Evolutionary conservation across 1,284 basidiomycete genomes (phyloP).

Genomic region (Trichosporon sp.): DNA sequence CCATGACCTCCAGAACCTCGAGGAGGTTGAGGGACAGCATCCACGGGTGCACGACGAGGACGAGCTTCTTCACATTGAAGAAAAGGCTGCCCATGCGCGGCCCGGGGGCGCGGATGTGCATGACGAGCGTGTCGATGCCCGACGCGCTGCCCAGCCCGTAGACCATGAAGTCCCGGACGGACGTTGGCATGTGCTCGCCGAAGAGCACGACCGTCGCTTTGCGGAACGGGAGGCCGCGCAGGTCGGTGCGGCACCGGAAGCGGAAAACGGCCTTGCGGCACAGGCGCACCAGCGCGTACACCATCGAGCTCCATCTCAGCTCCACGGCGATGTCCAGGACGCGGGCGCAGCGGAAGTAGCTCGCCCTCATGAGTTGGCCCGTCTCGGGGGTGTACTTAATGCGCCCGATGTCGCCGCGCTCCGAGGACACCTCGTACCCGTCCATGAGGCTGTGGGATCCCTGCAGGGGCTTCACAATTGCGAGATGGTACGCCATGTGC

Average conservation of each 20-base stretch:
- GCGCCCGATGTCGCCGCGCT: not conserved
- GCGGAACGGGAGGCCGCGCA: not conserved
- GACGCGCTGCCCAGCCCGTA: not conserved
- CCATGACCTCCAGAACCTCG: no score
- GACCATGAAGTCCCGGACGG: not conserved
- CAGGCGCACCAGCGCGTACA: not conserved
- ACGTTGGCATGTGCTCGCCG: not conserved
- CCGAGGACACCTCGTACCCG: not conserved
- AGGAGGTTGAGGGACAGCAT: not conserved
- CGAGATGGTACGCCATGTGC: not conserved
- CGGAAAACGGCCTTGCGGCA: not conserved
- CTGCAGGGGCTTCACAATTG: not conserved
- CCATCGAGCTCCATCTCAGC: not conserved
- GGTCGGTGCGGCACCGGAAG: not conserved
- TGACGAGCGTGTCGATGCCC: not conserved
- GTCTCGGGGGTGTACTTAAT: not conserved
- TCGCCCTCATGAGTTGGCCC: not conserved
- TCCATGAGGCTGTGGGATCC: no score
- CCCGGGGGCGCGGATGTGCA: not conserved
- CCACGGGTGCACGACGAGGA: not conserved
- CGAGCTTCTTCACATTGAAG: not conserved
- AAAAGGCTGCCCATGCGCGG: not conserved
- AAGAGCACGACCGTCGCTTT: not conserved
- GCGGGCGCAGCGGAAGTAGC: not conserved
- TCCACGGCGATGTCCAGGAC: not conserved